Evolutionary conservation across 352 stramenopile species (phyloP), one percentile per base, ranked within the genome.

Genomic region (Globisporangium echinulatum): DNA sequence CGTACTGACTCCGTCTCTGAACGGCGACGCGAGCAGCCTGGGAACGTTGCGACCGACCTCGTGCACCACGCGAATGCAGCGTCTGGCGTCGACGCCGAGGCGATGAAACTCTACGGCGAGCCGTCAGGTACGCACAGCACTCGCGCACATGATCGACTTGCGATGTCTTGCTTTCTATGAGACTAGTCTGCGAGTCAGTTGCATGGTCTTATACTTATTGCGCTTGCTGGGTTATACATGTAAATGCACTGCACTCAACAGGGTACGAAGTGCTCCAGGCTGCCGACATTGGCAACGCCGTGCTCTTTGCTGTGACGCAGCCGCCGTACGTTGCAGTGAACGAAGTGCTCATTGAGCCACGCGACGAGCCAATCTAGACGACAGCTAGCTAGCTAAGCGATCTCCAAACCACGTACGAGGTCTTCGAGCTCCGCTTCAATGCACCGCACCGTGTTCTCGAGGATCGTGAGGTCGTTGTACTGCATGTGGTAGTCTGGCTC

Each of bases 21-120:
- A 11, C 9, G 25, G 25, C 33, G 25, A 36, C 42, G 8, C 9
- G 3, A 54, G 9, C 33, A 96, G 76, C 92, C 90, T 61, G 92
- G 90, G 33, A 95, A 97, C 63, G 89, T 96, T 19, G 82, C 77
- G 14, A 98, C 90, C n/a, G 85, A 96, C 49, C 74, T 98, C 15
- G 78, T 96, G 48, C 79, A 86, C 66, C 81, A 92, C 57, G 93
- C 87, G 37, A 94, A 85, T 53, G 69, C 67, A 51, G 70, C 68
- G 40, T 86, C 71, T 36, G 71, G 77, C 13, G 75, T 85, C 19
- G 89, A 98, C 62, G 68, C 79, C 48, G 81, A 95, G 58, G 90
- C 87, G 7, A 90, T 89, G 77, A 83, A 85, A 54, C 54, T 80
- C 37, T 89, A 86, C 36, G 79, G 79, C 19, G 67, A 68, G 1